Evolutionary conservation across 2,329 filamentous ascomycete species (phyloP).

Genomic region (Apiospora malaysiana): DNA sequence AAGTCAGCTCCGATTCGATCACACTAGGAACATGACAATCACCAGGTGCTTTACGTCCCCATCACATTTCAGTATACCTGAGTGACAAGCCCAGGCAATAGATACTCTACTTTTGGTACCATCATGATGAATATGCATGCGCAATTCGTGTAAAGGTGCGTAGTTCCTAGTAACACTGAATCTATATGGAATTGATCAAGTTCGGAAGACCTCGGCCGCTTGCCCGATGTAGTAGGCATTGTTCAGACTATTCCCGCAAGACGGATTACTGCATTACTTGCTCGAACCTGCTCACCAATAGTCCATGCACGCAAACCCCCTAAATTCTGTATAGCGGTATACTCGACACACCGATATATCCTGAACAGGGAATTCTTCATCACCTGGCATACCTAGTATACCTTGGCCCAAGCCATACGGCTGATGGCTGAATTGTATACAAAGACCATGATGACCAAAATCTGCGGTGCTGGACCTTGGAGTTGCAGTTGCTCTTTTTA

Average conservation of each 20-base stretch:
- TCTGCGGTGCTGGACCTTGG: neutral
- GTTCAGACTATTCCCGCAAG: neutral
- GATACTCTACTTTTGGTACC: neutral
- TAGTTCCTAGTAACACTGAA: too few species aligned
- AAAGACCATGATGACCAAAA: neutral
- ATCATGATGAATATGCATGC: neutral
- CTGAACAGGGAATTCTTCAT: neutral
- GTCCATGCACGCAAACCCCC: neutral
- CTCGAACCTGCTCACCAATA: constrained; percentile 1
- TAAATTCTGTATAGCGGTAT: neutral
- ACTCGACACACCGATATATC: neutral
- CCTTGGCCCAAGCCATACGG: neutral
- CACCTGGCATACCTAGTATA: neutral
- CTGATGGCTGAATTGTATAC: neutral
- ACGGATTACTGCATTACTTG: neutral
- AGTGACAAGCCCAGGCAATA: neutral
- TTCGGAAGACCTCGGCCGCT: neutral
- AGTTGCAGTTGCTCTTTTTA: neutral
- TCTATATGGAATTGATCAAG: neutral
- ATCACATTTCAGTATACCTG: neutral
- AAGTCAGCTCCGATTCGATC: too few species aligned
- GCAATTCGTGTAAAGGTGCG: neutral
- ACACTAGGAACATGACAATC: too few species aligned
- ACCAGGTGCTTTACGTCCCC: neutral
- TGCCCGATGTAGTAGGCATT: neutral